Conservation (phyloP, 331 rosid species). For the Malus hybrid region DNA sequence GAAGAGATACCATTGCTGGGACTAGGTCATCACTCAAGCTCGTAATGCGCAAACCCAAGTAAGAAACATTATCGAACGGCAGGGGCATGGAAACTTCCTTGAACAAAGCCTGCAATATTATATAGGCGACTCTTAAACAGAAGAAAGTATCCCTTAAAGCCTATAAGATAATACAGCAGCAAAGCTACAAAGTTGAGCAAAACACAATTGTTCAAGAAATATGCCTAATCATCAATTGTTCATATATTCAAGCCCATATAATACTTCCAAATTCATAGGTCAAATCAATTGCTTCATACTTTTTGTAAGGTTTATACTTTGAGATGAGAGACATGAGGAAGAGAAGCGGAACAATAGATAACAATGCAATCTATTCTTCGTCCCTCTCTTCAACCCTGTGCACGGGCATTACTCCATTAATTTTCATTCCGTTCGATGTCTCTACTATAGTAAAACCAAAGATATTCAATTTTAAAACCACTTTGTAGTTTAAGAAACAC, state of each 20-base stretch:
- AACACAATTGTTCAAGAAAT: too few species aligned
- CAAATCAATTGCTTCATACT: neutral
- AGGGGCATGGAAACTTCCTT: neutral
- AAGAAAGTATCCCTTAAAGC: too few species aligned
- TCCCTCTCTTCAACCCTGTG: too few species aligned
- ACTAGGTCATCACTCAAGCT: neutral
- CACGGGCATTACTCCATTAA: too few species aligned
- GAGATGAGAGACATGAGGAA: neutral
- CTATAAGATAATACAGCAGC: neutral
- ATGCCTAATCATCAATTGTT: neutral
- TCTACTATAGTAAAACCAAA: neutral
- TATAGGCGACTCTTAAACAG: neutral
- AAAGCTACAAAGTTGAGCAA: too few species aligned
- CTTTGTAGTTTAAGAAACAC: neutral
- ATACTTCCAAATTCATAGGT: neutral
- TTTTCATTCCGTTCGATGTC: neutral
- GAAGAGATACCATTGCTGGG: neutral
- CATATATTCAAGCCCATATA: neutral
- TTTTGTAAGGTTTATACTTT: neutral
- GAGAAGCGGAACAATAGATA: neutral
- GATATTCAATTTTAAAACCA: neutral
- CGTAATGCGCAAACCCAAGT: neutral
- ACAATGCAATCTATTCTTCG: neutral
- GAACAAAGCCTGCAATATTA: neutral
- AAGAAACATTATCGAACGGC: neutral